Evolutionary conservation across 163 green algal species (phyloP).

Genomic region (Scenedesmus sp.): DNA sequence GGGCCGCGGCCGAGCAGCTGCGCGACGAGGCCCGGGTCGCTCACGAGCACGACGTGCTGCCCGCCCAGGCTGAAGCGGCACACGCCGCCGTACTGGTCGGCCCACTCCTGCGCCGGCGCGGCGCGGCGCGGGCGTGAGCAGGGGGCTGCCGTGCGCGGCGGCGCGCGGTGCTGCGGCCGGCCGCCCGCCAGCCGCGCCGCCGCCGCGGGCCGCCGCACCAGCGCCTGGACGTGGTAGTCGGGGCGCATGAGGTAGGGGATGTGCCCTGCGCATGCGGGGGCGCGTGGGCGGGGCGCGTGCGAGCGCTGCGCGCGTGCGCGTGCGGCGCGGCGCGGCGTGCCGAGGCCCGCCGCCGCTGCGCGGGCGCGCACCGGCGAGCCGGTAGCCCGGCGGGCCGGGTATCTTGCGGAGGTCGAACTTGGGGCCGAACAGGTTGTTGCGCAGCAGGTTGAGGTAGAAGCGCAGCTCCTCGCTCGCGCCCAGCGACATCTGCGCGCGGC

Average conservation of each 20-base stretch:
- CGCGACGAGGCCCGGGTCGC: conserved; percentile 43
- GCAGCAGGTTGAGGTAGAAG: conserved; percentile 58
- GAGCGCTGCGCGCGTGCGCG: too few species aligned
- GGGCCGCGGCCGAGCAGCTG: conserved; percentile 50
- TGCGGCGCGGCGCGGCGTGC: too few species aligned
- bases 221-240: conserved; percentile 65
- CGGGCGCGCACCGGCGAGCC: background rate
- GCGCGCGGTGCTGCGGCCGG: too few species aligned
- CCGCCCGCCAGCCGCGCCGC: too few species aligned
- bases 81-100: conserved; percentile 56
- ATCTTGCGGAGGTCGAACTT: conserved; percentile 61
- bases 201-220: too few species aligned
- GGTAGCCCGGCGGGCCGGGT: conserved; percentile 51
- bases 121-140: too few species aligned
- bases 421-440: conserved; percentile 41
- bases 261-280: too few species aligned
- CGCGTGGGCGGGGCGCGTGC: too few species aligned
- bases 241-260: conserved; percentile 60
- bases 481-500: conserved; percentile 18
- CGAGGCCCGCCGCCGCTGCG: too few species aligned
- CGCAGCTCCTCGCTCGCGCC: conserved; percentile 49
- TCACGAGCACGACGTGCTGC: conserved; percentile 62
- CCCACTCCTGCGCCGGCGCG: too few species aligned
- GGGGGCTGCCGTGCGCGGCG: conserved; percentile 44
- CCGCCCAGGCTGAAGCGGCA: conserved; percentile 61